phyloP scores from a whole-genome alignment of 257 asterid species.

The Scutellaria baicalensis region DNA sequence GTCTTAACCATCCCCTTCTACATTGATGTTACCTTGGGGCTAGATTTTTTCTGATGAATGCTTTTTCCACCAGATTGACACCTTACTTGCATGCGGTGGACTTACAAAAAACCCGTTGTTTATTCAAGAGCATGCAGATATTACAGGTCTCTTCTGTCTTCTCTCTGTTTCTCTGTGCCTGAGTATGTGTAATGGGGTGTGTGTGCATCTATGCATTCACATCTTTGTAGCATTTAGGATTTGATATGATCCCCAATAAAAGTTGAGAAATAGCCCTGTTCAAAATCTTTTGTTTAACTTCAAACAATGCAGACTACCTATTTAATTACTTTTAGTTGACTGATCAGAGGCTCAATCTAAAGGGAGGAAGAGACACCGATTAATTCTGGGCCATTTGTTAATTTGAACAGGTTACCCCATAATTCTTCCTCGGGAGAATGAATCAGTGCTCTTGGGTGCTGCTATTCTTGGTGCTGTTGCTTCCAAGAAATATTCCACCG shows the following conservation, averaged over 20 bases:
- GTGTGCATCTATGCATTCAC: neutral
- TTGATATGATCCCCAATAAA: neutral
- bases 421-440: conserved; percentile 88
- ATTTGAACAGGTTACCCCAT: conserved; percentile 65
- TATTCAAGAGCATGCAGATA: conserved; percentile 93
- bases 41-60: conserved; percentile 2
- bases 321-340: neutral
- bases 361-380: neutral
- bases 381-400: neutral
- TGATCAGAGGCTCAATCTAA: too few species aligned
- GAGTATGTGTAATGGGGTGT: neutral
- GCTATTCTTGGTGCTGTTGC: conserved; percentile 98
- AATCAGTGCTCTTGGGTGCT: conserved; percentile 92
- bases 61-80: conserved; percentile 59
- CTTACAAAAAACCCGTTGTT: conserved; percentile 72
- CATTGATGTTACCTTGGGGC: neutral
- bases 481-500: conserved; percentile 59
- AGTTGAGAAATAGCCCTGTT: neutral
- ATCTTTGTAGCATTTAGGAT: neutral
- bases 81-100: conserved; percentile 94
- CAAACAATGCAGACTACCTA: too few species aligned
- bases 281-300: neutral
- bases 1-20: neutral
- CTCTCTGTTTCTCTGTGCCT: neutral
- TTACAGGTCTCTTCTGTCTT: conserved; percentile 48